phyloP scores from a whole-genome alignment of 495 filamentous ascomycete genomes.

The Neurospora terricola region DNA sequence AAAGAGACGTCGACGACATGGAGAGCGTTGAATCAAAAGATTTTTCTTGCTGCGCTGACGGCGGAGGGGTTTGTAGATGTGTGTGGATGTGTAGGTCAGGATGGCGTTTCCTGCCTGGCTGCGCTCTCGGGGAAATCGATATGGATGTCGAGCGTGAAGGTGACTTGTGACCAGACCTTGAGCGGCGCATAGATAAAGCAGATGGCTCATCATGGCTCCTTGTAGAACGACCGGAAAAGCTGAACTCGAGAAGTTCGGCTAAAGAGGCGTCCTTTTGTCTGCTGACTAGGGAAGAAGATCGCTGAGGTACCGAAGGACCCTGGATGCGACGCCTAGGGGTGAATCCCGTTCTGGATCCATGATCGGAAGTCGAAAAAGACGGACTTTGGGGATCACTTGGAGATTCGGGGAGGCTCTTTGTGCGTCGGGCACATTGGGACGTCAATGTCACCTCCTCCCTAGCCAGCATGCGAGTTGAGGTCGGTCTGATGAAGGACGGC shows the following conservation, averaged over 20 bases:
- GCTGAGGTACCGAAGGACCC: conserved; percentile 9
- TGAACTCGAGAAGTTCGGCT: conserved; percentile 14
- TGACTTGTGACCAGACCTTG: conserved; percentile 8
- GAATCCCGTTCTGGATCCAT: neutral
- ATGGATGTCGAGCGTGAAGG: conserved; percentile 2
- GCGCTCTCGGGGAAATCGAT: conserved; percentile 15
- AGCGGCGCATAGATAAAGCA: conserved; percentile 1
- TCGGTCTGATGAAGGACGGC: conserved; percentile 39
- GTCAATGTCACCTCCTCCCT: conserved; percentile 26
- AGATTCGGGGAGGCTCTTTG: conserved; percentile 30
- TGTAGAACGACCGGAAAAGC: conserved; percentile 5
- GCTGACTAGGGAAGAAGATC: conserved; percentile 8
- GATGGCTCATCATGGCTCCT: neutral
- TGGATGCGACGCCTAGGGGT: neutral
- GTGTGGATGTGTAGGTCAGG: neutral
- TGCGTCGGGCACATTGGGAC: conserved; percentile 16
- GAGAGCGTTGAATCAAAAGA: neutral
- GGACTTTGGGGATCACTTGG: conserved; percentile 5
- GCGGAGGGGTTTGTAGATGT: conserved; percentile 7
- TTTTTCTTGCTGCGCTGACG: conserved; percentile 10
- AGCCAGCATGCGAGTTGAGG: conserved; percentile 34
- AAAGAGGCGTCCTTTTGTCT: conserved; percentile 1
- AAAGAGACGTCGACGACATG: neutral
- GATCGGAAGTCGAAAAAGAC: neutral
- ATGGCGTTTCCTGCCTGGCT: conserved; percentile 5